Evolutionary conservation across 2,329 filamentous ascomycete species (phyloP).

Genomic region (Raffaelea ambrosiae): DNA sequence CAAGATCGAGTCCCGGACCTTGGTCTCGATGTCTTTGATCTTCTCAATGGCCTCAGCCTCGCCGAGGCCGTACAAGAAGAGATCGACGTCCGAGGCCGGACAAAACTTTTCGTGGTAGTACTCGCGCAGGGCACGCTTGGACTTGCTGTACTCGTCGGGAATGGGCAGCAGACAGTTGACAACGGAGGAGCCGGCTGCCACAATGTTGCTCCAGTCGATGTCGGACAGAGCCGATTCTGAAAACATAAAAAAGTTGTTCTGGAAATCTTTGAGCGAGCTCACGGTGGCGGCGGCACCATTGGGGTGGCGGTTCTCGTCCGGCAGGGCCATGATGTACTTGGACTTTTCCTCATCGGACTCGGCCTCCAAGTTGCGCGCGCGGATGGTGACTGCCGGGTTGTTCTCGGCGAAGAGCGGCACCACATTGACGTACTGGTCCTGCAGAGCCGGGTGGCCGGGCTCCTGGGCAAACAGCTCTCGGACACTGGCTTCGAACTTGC

Average conservation of each 20-base stretch:
- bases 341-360: slow-evolving; percentile 54
- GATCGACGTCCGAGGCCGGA: slow-evolving; percentile 77
- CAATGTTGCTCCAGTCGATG: slow-evolving; percentile 73
- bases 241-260: slow-evolving; percentile 62
- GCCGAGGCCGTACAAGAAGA: slow-evolving; percentile 73
- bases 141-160: slow-evolving; percentile 49
- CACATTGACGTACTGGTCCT: slow-evolving; percentile 52
- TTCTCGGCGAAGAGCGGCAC: slow-evolving; percentile 55
- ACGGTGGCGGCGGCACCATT: slow-evolving; percentile 62
- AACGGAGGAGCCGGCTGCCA: slow-evolving; percentile 73
- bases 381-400: slow-evolving; percentile 49
- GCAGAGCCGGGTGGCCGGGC: slow-evolving; percentile 46
- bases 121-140: slow-evolving; percentile 55
- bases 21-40: slow-evolving; percentile 71
- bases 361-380: slow-evolving; percentile 47
- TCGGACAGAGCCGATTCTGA: slow-evolving; percentile 70
- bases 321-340: slow-evolving; percentile 62
- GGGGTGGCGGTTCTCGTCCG: slow-evolving; percentile 50
- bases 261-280: slow-evolving; percentile 58
- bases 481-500: slow-evolving; percentile 57
- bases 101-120: slow-evolving; percentile 79
- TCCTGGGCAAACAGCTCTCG: slow-evolving; percentile 63
- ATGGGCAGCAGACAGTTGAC: slow-evolving; percentile 70
- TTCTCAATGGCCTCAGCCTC: slow-evolving; percentile 74
- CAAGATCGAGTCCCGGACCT: slow-evolving; percentile 68